Percentiles rank a stretch among this genome's conserved stretches.
Evolutionary conservation across 1,284 basidiomycete species (phyloP).

Genomic region (Cutaneotrichosporon sp.): DNA sequence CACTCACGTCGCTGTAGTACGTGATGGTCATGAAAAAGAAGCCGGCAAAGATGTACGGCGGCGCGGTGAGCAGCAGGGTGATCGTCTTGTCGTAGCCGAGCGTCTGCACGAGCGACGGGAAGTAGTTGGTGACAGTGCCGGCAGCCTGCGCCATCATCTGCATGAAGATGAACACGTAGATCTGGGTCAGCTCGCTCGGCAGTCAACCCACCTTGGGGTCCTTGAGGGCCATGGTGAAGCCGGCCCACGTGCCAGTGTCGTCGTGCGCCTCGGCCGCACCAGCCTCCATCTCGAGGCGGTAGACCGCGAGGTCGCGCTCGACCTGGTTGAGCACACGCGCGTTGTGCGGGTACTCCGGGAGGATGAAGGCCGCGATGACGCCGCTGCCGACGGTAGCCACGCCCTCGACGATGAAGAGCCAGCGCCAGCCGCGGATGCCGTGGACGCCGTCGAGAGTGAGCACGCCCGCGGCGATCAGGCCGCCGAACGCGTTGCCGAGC

Average conservation of each 20-base stretch:
- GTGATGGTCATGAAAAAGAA: constrained; percentile 17
- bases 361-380: constrained; percentile 34
- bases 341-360: constrained; percentile 42
- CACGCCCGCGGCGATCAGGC: constrained; percentile 45
- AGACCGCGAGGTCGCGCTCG: constrained; percentile 40
- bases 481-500: constrained; percentile 51
- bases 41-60: constrained; percentile 48
- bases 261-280: constrained; percentile 38
- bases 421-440: constrained; percentile 44
- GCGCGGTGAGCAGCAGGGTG: constrained; percentile 49
- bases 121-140: constrained; percentile 46
- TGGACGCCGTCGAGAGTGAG: constrained; percentile 34
- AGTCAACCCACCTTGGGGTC: constrained; percentile 47
- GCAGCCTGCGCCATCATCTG: constrained; percentile 17
- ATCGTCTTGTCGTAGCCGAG: constrained; percentile 48
- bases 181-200: constrained; percentile 17
- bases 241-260: constrained; percentile 31
- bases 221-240: constrained; percentile 37
- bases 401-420: constrained; percentile 31
- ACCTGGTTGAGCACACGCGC: constrained; percentile 37
- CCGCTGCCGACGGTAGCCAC: background rate
- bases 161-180: constrained; percentile 32
- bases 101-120: constrained; percentile 37
- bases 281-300: constrained; percentile 44
- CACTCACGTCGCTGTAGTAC: constrained; percentile 5